These are phyloP conservation scores for Cairneyella variabilis DNA, from an alignment of 495 filamentous ascomycete species.

Conservation along the genomic window DNA sequence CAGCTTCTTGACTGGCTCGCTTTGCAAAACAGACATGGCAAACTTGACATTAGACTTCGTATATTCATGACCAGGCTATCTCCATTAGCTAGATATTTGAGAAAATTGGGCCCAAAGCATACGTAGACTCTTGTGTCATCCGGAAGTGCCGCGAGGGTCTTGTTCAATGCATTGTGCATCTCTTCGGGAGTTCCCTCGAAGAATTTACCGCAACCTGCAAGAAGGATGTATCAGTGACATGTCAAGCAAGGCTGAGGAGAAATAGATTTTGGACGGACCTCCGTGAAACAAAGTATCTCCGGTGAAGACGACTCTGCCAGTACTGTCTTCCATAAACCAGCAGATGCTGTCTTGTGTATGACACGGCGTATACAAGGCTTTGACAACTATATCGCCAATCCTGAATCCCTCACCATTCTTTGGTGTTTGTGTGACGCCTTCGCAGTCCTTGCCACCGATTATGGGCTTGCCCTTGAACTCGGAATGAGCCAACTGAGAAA, in stretches of 20 bases:
- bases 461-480: slow-evolving; percentile 48
- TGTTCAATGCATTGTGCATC: slow-evolving; percentile 91
- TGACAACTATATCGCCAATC: slow-evolving; percentile 82
- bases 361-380: slow-evolving; percentile 90
- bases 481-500: slow-evolving; percentile 63
- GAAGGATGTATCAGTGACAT: neutral
- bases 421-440: slow-evolving; percentile 71
- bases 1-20: slow-evolving; percentile 72
- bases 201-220: slow-evolving; percentile 88
- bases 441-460: slow-evolving; percentile 85
- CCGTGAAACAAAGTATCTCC: slow-evolving; percentile 95
- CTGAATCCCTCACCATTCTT: slow-evolving; percentile 72
- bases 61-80: slow-evolving; percentile 90
- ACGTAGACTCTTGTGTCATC: slow-evolving; percentile 94
- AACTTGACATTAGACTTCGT: slow-evolving; percentile 94
- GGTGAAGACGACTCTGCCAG: slow-evolving; percentile 84
- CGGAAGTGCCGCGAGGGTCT: slow-evolving; percentile 73
- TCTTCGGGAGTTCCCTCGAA: slow-evolving; percentile 88
- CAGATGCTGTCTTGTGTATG: slow-evolving; percentile 99
- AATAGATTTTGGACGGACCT: slow-evolving; percentile 45
- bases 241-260: neutral
- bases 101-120: slow-evolving; percentile 29
- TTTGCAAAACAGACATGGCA: slow-evolving; percentile 65
- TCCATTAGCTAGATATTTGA: slow-evolving; percentile 5
- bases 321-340: slow-evolving; percentile 73